These are phyloP conservation scores for Silene vulgaris DNA, from an alignment of 179 eudicot genomes.

Conservation along the genomic window DNA sequence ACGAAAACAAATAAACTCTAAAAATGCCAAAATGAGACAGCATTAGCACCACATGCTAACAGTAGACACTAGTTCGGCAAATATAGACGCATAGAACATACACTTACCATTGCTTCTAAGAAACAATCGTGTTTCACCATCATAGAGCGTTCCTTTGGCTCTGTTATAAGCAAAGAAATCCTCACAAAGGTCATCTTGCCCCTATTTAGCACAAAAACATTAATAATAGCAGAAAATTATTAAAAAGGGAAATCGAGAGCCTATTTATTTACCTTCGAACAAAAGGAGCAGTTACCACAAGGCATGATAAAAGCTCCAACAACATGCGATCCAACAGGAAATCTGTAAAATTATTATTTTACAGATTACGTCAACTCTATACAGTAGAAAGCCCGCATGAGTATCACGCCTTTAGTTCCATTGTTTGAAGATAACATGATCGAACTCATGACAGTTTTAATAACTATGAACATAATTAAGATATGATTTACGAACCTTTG, in stretches of 20 bases:
- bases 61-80: constrained; percentile 1
- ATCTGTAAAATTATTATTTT: constrained; percentile 40
- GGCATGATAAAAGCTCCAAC: constrained; percentile 99
- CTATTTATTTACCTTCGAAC: constrained; percentile 55
- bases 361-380: constrained; percentile 25
- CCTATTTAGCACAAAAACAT: constrained; percentile 40
- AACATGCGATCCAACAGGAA: constrained; percentile 83
- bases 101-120: constrained; percentile 67
- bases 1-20: background rate
- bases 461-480: background rate
- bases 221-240: constrained; percentile 9
- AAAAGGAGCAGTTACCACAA: constrained; percentile 86
- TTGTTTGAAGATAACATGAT: constrained; percentile 2
- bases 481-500: constrained; percentile 49
- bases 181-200: constrained; percentile 94
- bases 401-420: constrained; percentile 12
- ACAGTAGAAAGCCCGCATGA: constrained; percentile 12
- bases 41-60: background rate
- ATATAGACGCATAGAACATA: constrained; percentile 14
- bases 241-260: constrained; percentile 1
- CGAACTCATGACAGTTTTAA: background rate
- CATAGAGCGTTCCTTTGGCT: constrained; percentile 96
- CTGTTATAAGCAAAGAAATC: constrained; percentile 93
- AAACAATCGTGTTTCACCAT: constrained; percentile 92
- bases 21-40: background rate